A percentile compares a stretch with the other conserved stretches of the same genome.
phyloP scores from a whole-genome alignment of 1,139 yeast species.

The Magnusiomyces paraingens region DNA sequence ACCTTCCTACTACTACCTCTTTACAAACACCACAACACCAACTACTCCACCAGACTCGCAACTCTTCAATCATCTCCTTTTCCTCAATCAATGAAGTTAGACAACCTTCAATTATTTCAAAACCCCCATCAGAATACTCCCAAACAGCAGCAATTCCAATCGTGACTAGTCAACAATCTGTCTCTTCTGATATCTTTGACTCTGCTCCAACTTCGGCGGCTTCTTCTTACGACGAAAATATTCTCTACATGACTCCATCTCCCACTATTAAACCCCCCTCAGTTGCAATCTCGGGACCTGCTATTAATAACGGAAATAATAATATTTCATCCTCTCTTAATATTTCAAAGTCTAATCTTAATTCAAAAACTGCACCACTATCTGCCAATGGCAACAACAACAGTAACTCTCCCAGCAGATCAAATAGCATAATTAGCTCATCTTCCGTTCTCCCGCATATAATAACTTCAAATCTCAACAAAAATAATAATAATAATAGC shows the following conservation, averaged over 20 bases:
- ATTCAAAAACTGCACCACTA: not conserved
- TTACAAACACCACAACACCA: not conserved
- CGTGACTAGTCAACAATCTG: not conserved
- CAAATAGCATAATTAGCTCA: too few relatives aligned
- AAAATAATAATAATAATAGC: not conserved
- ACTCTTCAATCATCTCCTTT: slow-evolving; percentile 6
- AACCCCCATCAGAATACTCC: not conserved
- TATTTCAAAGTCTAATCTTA: not conserved
- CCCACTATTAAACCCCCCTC: not conserved
- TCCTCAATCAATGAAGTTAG: slow-evolving; percentile 1
- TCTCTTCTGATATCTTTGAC: not conserved
- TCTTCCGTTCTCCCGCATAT: not conserved
- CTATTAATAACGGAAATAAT: not conserved
- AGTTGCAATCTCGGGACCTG: not conserved
- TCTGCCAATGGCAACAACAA: not conserved
- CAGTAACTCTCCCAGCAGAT: not conserved
- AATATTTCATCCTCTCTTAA: not conserved
- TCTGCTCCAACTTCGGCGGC: not conserved
- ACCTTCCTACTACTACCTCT: not conserved
- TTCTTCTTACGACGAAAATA: not conserved
- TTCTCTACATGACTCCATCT: not conserved
- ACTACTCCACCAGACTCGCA: not conserved
- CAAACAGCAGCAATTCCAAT: not conserved
- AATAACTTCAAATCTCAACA: not conserved
- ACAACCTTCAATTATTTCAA: slow-evolving; percentile 3